Evolutionary conservation across 163 green algal genomes (phyloP).

Genomic region (Chloromonas sp.): DNA sequence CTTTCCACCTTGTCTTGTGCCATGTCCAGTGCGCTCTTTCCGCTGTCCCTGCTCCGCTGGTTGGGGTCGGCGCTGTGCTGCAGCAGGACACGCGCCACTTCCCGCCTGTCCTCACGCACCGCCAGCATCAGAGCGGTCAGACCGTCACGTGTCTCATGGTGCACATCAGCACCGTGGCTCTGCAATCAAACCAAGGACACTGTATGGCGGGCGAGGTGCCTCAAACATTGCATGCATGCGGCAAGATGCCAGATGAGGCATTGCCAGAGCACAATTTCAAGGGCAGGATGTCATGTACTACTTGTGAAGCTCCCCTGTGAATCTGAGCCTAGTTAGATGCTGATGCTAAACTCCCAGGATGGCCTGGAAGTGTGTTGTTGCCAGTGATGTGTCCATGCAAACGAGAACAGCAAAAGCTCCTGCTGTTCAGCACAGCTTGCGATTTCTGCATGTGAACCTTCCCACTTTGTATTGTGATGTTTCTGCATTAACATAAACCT

Average conservation of each 20-base stretch:
- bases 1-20: conserved; percentile 8
- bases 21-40: not conserved
- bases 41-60: not conserved
- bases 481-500: too few relatives aligned
- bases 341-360: too few relatives aligned
- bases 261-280: too few relatives aligned
- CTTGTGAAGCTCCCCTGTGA: too few relatives aligned
- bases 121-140: conserved; percentile 12
- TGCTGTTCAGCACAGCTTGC: too few relatives aligned
- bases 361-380: too few relatives aligned
- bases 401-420: too few relatives aligned
- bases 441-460: too few relatives aligned
- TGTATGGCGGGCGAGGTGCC: not conserved
- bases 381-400: too few relatives aligned
- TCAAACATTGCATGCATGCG: not conserved
- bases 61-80: conserved; percentile 1
- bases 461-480: too few relatives aligned
- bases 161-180: not conserved
- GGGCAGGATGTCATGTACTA: too few relatives aligned
- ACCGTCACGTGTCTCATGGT: conserved; percentile 11
- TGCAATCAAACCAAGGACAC: not conserved
- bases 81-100: conserved; percentile 6
- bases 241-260: not conserved
- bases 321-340: too few relatives aligned
- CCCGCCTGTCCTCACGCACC: conserved; percentile 3